Evolutionary conservation across 176 grass and related monocot genomes (phyloP), one percentile per base, ranked within the genome.

Genomic region (Eragrostis curvula): DNA sequence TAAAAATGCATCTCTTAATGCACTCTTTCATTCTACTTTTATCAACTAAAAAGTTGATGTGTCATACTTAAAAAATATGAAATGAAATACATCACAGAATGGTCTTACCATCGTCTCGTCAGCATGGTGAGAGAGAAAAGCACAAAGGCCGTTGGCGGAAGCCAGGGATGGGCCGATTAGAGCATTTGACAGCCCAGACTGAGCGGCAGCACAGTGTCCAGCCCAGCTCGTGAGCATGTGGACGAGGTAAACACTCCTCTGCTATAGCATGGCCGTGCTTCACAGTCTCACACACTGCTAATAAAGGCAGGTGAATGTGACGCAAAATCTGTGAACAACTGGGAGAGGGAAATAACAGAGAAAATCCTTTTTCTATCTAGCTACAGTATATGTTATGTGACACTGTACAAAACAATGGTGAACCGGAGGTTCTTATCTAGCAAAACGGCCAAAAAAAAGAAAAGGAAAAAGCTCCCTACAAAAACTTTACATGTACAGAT

Each of bases 311-410:
- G 10, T 57, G 70, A 82, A 30, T 8, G 32, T 53, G 24, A 78
- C 18, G 45, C 7, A 64, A 43, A 36, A 82, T 41, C 20, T 78
- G 13, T 63, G 56, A 74, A 60, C 51, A 60, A 74, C 20, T 41
- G 47, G 49, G 41, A 36, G 14, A 49, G 78, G 58, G 46, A 29
- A 71, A 27, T 7, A 66, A 48, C 52, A 48, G 25, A 14, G 42
- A 59, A 71, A 64, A 49, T 15, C 42, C 6, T 20, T 14, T 32
- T 46, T 57, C 45, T 16, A 1, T 9, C 3, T 69, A 44, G 6
- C 52, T 57, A 45, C 43, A 7, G 8, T 65, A 3, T 32, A 73
- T 68, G 12, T 2, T 28, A 12, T 30, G 23, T 15, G 30, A 13
- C n/a, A 40, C 24, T 32, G 13, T 58, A 86, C 27, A 66, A 66